These are phyloP conservation scores for Cadophora sp. DNA, from an alignment of 2,329 filamentous ascomycete species.

Conservation along the genomic window DNA sequence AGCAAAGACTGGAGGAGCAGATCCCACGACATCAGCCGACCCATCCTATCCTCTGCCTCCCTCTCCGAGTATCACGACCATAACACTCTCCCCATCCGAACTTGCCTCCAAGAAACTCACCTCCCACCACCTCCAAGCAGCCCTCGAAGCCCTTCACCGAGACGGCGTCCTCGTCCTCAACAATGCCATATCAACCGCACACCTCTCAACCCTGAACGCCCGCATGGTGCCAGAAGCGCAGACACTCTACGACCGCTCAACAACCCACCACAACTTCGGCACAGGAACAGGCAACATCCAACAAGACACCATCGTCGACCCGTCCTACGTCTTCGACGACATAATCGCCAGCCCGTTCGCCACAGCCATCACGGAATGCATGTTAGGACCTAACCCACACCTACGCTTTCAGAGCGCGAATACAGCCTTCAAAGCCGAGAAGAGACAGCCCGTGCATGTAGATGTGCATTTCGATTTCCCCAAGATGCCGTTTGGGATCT, in stretches of 20 bases:
- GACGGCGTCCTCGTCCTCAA: constrained; percentile 76
- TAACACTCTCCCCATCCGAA: constrained; percentile 28
- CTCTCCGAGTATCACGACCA: constrained; percentile 20
- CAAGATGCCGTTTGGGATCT: constrained; percentile 54
- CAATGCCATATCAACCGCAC: constrained; percentile 53
- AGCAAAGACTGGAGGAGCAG: too few species aligned
- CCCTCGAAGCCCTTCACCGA: constrained; percentile 86
- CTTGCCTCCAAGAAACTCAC: constrained; percentile 27
- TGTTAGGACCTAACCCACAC: constrained; percentile 48
- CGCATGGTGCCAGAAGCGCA: constrained; percentile 55
- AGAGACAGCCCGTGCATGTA: constrained; percentile 51
- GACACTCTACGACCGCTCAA: constrained; percentile 22
- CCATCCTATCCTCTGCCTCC: background rate
- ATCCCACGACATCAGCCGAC: too few species aligned
- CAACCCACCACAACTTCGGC: constrained; percentile 39
- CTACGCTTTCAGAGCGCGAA: constrained; percentile 50
- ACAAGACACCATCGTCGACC: constrained; percentile 36
- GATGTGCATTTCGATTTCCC: constrained; percentile 56
- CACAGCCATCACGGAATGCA: constrained; percentile 45
- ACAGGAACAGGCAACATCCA: constrained; percentile 35
- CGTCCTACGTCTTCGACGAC: constrained; percentile 40
- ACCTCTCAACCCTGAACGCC: constrained; percentile 60
- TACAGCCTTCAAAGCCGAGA: constrained; percentile 48
- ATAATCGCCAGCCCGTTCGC: constrained; percentile 48
- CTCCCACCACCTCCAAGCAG: constrained; percentile 71